A percentile compares a stretch with the other conserved stretches of the same genome.
phyloP scores from a whole-genome alignment of 2,329 filamentous ascomycete species.

The Beauveria bassiana region DNA sequence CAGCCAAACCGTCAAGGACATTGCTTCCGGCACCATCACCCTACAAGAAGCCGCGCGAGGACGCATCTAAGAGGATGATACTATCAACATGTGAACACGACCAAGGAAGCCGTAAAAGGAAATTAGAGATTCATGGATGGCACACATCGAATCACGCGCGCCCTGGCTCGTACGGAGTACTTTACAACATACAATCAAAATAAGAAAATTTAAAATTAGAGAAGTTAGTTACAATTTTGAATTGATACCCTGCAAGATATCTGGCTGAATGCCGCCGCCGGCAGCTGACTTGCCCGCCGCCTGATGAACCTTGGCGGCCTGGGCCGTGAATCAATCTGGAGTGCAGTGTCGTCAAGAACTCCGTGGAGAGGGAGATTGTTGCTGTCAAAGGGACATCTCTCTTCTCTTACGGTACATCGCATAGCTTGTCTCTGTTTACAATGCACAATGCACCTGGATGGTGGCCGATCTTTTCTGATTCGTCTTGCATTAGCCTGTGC shows the following conservation, averaged over 20 bases:
- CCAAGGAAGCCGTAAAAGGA: background rate
- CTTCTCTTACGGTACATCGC: no score
- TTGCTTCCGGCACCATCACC: constrained; percentile 63
- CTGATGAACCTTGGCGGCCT: background rate
- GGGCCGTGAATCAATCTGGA: no score
- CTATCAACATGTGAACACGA: background rate
- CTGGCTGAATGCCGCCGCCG: background rate
- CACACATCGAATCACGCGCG: background rate
- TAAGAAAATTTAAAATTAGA: background rate
- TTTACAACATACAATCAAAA: background rate
- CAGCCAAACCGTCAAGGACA: constrained; percentile 65
- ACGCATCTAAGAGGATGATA: constrained; percentile 21
- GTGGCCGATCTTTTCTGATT: no score
- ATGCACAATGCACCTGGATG: no score
- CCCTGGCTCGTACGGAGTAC: background rate
- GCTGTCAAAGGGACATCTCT: no score
- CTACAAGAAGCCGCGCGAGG: constrained; percentile 61
- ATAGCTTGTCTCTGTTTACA: no score
- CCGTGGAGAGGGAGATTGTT: no score
- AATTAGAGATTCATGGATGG: background rate
- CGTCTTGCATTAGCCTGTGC: no score
- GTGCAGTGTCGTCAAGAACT: no score
- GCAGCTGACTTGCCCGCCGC: background rate
- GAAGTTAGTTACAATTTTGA: background rate
- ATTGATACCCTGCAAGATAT: background rate